These are phyloP conservation scores for Fusarium kyushuense DNA, from an alignment of 2,329 filamentous ascomycete genomes.

Conservation along the genomic window DNA sequence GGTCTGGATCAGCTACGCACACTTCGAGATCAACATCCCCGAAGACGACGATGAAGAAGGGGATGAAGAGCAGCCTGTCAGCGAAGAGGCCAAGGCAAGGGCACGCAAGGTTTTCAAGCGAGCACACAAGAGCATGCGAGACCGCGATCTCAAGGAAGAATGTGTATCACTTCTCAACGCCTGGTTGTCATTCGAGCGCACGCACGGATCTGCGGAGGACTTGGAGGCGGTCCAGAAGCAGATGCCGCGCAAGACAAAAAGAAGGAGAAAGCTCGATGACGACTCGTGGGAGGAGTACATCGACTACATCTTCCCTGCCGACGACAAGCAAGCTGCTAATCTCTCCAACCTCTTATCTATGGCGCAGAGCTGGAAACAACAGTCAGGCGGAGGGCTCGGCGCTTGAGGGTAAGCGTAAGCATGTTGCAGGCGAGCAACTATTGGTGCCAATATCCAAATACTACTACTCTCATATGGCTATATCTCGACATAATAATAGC, in stretches of 20 bases:
- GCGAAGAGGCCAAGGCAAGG: constrained; percentile 84
- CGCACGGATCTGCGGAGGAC: constrained; percentile 80
- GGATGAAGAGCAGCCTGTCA: constrained; percentile 76
- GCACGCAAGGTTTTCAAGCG: constrained; percentile 87
- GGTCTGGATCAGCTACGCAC: constrained; percentile 99
- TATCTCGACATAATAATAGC: constrained; percentile 10
- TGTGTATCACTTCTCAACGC: constrained; percentile 91
- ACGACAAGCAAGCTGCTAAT: constrained; percentile 87
- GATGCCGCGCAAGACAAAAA: constrained; percentile 95
- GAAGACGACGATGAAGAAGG: constrained; percentile 73
- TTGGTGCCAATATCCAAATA: not conserved
- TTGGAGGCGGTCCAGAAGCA: constrained; percentile 87
- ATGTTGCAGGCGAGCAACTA: not conserved
- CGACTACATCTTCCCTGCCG: constrained; percentile 96
- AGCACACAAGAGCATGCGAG: constrained; percentile 87
- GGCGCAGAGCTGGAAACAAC: constrained; percentile 91
- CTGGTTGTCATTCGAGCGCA: constrained; percentile 92
- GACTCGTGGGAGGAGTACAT: constrained; percentile 94
- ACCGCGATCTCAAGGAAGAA: constrained; percentile 92
- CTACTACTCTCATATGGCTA: not conserved
- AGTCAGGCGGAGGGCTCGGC: constrained; percentile 56
- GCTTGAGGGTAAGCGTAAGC: constrained; percentile 32
- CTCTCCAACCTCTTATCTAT: constrained; percentile 85
- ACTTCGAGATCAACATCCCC: constrained; percentile 95
- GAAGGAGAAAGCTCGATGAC: constrained; percentile 90